These are phyloP conservation scores for Gyrodon lividus DNA, from an alignment of 768 basidiomycete species.

Conservation along the genomic window DNA sequence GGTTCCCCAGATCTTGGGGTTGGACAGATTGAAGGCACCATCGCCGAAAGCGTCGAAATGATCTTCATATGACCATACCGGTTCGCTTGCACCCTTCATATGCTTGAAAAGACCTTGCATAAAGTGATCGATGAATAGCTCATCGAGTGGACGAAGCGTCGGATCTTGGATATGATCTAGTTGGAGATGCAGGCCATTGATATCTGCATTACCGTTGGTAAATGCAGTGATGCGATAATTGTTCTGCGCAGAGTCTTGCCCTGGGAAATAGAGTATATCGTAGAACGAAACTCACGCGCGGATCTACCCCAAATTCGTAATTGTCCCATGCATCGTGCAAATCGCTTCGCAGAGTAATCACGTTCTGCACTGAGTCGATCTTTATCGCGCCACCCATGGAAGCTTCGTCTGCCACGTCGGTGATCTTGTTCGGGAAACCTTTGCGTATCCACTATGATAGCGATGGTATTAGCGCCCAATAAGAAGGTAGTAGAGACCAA, in stretches of 20 bases:
- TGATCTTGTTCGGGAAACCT: constrained; percentile 17
- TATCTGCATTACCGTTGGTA: constrained; percentile 24
- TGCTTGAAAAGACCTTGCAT: constrained; percentile 33
- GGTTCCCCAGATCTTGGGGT: constrained; percentile 21
- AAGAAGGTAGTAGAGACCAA: background rate
- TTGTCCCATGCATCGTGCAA: constrained; percentile 25
- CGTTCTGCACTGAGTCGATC: constrained; percentile 27
- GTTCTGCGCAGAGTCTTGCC: constrained; percentile 16
- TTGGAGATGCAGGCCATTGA: constrained; percentile 24
- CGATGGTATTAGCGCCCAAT: background rate
- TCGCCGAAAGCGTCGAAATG: constrained; percentile 3
- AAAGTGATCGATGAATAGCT: constrained; percentile 34
- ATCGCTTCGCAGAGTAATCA: constrained; percentile 27
- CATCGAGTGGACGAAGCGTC: constrained; percentile 31
- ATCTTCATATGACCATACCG: constrained; percentile 26
- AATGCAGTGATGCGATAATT: constrained; percentile 32
- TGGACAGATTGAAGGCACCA: constrained; percentile 20
- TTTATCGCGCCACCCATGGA: constrained; percentile 16
- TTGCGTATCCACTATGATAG: constrained; percentile 19
- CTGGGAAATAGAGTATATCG: background rate
- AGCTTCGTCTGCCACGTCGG: constrained; percentile 13
- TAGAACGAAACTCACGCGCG: constrained; percentile 20
- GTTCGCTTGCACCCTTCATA: constrained; percentile 33
- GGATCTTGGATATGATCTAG: constrained; percentile 32
- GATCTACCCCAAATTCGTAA: constrained; percentile 27